Percentiles rank a stretch among this genome's conserved stretches.
Evolutionary conservation across 768 basidiomycete species (phyloP).

Genomic region (Dioszegia aurantiaca): DNA sequence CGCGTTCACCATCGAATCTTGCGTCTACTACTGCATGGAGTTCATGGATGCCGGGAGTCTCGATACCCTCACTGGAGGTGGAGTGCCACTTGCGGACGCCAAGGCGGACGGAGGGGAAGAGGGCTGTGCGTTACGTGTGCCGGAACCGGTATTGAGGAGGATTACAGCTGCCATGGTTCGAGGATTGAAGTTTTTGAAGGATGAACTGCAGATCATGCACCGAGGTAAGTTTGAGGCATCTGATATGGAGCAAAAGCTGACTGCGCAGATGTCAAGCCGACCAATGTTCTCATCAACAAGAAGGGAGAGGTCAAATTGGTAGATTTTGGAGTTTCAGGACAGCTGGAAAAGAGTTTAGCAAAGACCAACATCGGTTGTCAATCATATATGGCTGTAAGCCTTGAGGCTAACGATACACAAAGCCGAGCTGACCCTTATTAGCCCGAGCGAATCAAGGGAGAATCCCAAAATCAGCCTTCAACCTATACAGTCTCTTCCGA

Average conservation of each 20-base stretch:
- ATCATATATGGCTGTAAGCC: conserved; percentile 91
- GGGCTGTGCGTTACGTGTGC: conserved; percentile 28
- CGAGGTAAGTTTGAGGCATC: conserved; percentile 62
- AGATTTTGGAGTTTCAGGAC: conserved; percentile 98
- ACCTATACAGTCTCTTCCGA: conserved; percentile 96
- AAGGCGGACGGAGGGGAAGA: conserved; percentile 17
- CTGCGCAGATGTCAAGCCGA: conserved; percentile 78
- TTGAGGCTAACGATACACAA: not conserved
- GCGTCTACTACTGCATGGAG: conserved; percentile 99
- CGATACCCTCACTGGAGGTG: conserved; percentile 68
- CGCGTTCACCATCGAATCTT: conserved; percentile 99
- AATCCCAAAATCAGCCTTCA: conserved; percentile 76
- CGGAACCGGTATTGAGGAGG: conserved; percentile 75
- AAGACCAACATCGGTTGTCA: conserved; percentile 99
- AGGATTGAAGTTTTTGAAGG: conserved; percentile 92
- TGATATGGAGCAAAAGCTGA: conserved; percentile 11
- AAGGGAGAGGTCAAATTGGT: conserved; percentile 90
- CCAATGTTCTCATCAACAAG: conserved; percentile 84
- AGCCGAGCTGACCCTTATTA: conserved; percentile 12
- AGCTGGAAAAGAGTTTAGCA: conserved; percentile 90
- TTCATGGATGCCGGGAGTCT: conserved; percentile 98
- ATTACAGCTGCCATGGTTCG: conserved; percentile 79
- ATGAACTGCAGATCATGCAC: conserved; percentile 83
- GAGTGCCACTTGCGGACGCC: conserved; percentile 55
- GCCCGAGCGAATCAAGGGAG: conserved; percentile 96